Percentiles rank a stretch among this genome's conserved stretches.
Evolutionary conservation across 768 basidiomycete genomes (phyloP).

Genomic region (Termitomyces sp.): DNA sequence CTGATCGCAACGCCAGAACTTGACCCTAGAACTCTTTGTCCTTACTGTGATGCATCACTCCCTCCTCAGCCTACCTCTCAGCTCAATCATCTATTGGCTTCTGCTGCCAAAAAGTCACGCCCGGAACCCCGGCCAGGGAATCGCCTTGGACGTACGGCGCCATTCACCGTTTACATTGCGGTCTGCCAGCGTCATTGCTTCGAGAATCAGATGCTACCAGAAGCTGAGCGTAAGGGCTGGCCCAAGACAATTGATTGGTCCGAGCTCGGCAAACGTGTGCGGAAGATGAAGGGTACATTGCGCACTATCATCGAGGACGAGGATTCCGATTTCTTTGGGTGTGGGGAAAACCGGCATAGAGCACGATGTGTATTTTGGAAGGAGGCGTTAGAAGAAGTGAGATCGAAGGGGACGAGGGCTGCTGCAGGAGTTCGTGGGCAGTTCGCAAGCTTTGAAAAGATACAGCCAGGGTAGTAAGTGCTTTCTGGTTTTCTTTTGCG

Average conservation of each 20-base stretch:
- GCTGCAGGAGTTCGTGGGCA: constrained; percentile 68
- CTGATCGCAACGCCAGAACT: constrained; percentile 25
- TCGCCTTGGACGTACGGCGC: constrained; percentile 51
- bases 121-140: constrained; percentile 65
- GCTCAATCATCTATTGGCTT: constrained; percentile 46
- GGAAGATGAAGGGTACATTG: constrained; percentile 40
- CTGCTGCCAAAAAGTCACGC: constrained; percentile 46
- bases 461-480: constrained; percentile 85
- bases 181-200: constrained; percentile 79
- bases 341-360: constrained; percentile 27
- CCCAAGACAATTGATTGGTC: constrained; percentile 67
- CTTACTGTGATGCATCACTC: constrained; percentile 72
- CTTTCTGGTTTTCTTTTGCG: background rate
- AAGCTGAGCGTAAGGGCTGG: constrained; percentile 70
- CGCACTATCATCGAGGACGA: constrained; percentile 46
- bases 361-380: constrained; percentile 57
- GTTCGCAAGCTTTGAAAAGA: constrained; percentile 73
- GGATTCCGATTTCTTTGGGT: constrained; percentile 8
- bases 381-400: constrained; percentile 57
- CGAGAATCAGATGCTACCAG: constrained; percentile 66
- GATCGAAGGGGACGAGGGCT: constrained; percentile 57
- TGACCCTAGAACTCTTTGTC: constrained; percentile 70
- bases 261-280: constrained; percentile 46
- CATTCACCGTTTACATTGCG: constrained; percentile 52
- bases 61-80: constrained; percentile 57